Conservation (phyloP, 78 protist genomes). For the Fonticula alba region DNA sequence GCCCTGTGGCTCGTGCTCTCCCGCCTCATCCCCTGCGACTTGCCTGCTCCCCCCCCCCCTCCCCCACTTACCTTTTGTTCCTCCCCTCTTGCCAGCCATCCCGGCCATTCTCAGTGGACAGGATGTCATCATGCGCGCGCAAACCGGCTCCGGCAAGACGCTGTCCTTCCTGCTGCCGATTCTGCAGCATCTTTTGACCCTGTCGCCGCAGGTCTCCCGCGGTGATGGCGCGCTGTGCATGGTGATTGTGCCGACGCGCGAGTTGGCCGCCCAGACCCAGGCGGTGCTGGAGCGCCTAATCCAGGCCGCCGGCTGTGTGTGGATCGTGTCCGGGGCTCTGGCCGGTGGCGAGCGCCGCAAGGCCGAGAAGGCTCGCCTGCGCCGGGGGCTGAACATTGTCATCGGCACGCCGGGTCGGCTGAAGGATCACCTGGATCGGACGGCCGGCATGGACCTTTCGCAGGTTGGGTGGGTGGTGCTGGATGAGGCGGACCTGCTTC, state of each 20-base stretch:
- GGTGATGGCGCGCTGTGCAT: constrained; percentile 14
- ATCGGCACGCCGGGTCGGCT: constrained; percentile 56
- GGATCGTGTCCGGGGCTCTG: constrained; percentile 12
- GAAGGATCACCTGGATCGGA: constrained; percentile 26
- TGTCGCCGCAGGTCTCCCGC: background rate
- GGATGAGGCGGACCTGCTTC: constrained; percentile 88
- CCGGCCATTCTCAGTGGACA: background rate
- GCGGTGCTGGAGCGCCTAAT: constrained; percentile 1
- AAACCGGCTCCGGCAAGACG: constrained; percentile 57
- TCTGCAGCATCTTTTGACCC: background rate
- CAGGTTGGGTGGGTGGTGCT: too few species aligned
- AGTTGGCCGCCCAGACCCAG: constrained; percentile 29
- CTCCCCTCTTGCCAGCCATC: background rate
- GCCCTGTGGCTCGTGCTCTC: too few species aligned
- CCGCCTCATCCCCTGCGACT: too few species aligned
- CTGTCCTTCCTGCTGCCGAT: constrained; percentile 44
- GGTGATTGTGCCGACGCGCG: constrained; percentile 50
- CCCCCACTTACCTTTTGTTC: too few species aligned
- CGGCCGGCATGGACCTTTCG: too few species aligned
- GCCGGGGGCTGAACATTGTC: constrained; percentile 34
- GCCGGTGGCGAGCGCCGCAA: constrained; percentile 46
- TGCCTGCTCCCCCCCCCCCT: too few species aligned
- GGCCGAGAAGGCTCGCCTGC: constrained; percentile 40
- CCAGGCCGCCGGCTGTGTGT: constrained; percentile 2
- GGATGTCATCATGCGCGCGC: background rate